These are phyloP conservation scores for Plectranthus barbatus DNA, from an alignment of 257 asterid genomes.

Conservation along the genomic window DNA sequence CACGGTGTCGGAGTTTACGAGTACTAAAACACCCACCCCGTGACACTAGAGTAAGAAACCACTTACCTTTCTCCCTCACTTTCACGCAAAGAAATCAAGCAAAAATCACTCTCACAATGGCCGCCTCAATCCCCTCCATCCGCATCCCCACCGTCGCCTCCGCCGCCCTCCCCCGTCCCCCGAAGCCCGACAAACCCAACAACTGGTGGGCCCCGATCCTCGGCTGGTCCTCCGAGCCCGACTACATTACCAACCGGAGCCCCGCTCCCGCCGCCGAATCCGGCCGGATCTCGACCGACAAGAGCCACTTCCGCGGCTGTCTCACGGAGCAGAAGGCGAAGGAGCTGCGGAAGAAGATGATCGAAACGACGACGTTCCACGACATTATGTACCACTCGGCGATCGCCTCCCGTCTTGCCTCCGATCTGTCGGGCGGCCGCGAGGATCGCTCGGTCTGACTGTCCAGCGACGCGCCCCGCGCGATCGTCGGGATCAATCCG, in stretches of 20 bases:
- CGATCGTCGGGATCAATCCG: conserved; percentile 15
- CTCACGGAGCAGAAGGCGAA: conserved; percentile 76
- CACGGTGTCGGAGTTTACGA: too few species aligned
- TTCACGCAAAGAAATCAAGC: neutral
- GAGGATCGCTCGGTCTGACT: conserved; percentile 5
- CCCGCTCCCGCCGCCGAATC: conserved; percentile 6
- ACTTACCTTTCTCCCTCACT: conserved; percentile 7
- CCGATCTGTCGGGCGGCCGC: conserved; percentile 30
- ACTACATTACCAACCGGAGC: conserved; percentile 31
- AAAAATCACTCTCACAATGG: conserved; percentile 20
- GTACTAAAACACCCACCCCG: too few species aligned
- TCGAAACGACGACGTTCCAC: conserved; percentile 52
- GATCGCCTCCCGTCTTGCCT: conserved; percentile 72
- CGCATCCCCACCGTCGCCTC: conserved; percentile 27
- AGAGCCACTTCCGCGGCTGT: conserved; percentile 24
- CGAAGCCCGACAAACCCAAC: conserved; percentile 16
- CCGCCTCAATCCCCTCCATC: conserved; percentile 25
- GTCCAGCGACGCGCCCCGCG: neutral
- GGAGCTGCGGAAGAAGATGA: conserved; percentile 56
- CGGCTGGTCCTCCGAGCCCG: conserved; percentile 60
- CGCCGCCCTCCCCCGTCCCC: conserved; percentile 21
- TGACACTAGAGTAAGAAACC: neutral
- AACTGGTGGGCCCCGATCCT: conserved; percentile 70
- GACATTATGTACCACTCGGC: conserved; percentile 84
- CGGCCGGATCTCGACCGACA: conserved; percentile 15